Percentiles rank a stretch among this genome's conserved stretches.
Evolutionary conservation across 306 rosid species (phyloP).

Genomic region (Malus domestica): DNA sequence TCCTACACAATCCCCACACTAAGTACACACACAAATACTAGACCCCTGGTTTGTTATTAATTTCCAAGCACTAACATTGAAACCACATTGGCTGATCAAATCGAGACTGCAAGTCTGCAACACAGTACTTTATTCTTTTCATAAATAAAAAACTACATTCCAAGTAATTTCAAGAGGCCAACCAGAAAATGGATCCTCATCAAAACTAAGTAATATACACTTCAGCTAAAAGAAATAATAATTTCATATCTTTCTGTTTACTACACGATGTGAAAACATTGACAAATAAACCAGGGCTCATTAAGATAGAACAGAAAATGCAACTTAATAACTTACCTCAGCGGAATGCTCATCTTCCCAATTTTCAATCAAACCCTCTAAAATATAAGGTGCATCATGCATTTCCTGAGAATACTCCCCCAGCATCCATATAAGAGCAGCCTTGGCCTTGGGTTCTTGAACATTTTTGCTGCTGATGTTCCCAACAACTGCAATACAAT

Average conservation of each 20-base stretch:
- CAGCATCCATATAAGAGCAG: constrained; percentile 98
- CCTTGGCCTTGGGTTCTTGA: constrained; percentile 98
- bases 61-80: not conserved
- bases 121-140: not conserved
- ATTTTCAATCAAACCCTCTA: constrained; percentile 79
- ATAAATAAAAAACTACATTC: not conserved
- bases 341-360: constrained; percentile 98
- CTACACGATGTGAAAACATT: not conserved
- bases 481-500: constrained; percentile 99
- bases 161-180: not conserved
- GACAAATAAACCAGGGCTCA: not conserved
- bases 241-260: not conserved
- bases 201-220: not conserved
- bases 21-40: not conserved
- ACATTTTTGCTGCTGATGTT: constrained; percentile 95
- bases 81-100: not conserved
- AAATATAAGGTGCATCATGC: constrained; percentile 90
- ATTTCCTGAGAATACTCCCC: constrained; percentile 98
- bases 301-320: not conserved
- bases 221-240: not conserved
- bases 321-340: constrained; percentile 45
- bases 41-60: not conserved
- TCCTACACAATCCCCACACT: not conserved
- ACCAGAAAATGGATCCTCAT: not conserved
- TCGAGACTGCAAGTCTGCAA: not conserved